These are phyloP conservation scores for Psilocybe sp. DNA, from an alignment of 768 basidiomycete genomes.

Conservation along the genomic window DNA sequence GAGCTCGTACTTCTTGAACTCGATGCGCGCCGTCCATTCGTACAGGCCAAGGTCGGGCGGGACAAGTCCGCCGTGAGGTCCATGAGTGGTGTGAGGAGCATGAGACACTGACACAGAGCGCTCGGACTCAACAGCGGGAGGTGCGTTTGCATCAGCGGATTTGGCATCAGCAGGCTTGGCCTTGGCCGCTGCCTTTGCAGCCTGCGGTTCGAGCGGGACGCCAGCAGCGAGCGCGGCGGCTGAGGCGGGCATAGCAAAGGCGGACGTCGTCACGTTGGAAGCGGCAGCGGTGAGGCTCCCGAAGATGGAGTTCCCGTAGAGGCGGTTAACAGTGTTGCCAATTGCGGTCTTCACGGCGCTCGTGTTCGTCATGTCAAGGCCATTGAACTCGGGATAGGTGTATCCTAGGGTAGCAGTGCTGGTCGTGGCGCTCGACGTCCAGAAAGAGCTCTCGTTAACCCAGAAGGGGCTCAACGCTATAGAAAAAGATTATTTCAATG, in stretches of 20 bases:
- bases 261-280: slow-evolving; percentile 21
- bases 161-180: not conserved
- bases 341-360: slow-evolving; percentile 29
- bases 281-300: slow-evolving; percentile 30
- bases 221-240: slow-evolving; percentile 2
- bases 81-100: slow-evolving; percentile 26
- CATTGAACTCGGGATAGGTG: slow-evolving; percentile 50
- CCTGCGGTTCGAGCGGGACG: slow-evolving; percentile 1
- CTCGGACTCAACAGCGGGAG: not conserved
- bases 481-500: not conserved
- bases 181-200: not conserved
- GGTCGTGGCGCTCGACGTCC: slow-evolving; percentile 32
- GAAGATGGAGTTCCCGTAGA: slow-evolving; percentile 28
- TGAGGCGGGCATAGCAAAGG: not conserved
- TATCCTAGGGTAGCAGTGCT: slow-evolving; percentile 37
- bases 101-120: not conserved
- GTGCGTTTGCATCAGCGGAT: not conserved
- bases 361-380: slow-evolving; percentile 27
- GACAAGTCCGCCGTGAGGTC: slow-evolving; percentile 19
- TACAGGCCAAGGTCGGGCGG: slow-evolving; percentile 15
- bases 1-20: slow-evolving; percentile 41
- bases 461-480: slow-evolving; percentile 48
- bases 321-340: slow-evolving; percentile 27
- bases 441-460: slow-evolving; percentile 34
- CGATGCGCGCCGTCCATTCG: slow-evolving; percentile 44